These are phyloP conservation scores for Flaveria bidentis DNA, from an alignment of 129 eudicot genomes.

Conservation along the genomic window DNA sequence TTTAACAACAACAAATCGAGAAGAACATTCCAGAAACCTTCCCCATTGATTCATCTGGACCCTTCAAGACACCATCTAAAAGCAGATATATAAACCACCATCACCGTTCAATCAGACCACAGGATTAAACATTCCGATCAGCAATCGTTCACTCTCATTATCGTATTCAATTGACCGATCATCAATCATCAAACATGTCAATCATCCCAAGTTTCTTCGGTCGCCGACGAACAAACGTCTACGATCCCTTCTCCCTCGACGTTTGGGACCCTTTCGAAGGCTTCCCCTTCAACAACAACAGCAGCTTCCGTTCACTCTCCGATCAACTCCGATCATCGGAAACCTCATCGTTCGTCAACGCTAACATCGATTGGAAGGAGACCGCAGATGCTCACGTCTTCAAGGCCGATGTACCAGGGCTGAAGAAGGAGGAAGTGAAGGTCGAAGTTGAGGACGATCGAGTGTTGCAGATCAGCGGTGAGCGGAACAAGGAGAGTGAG, in stretches of 20 bases:
- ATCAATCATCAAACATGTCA: slow-evolving; percentile 17
- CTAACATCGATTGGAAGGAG: slow-evolving; percentile 37
- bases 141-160: not conserved
- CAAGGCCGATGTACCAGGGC: slow-evolving; percentile 34
- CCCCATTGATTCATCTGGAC: slow-evolving; percentile 25
- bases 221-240: slow-evolving; percentile 33
- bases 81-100: slow-evolving; percentile 14
- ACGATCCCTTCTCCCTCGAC: slow-evolving; percentile 36
- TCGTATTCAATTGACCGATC: not conserved
- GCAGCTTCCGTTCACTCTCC: slow-evolving; percentile 13
- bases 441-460: slow-evolving; percentile 33
- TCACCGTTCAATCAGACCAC: not conserved
- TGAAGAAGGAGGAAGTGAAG: slow-evolving; percentile 41
- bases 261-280: slow-evolving; percentile 35
- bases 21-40: slow-evolving; percentile 15
- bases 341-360: slow-evolving; percentile 2
- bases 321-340: slow-evolving; percentile 5
- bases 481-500: slow-evolving; percentile 30
- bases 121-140: slow-evolving; percentile 15
- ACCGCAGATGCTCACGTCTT: slow-evolving; percentile 28
- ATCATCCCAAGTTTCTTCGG: slow-evolving; percentile 37
- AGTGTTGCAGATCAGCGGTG: slow-evolving; percentile 36
- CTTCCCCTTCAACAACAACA: slow-evolving; percentile 17
- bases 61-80: slow-evolving; percentile 15
- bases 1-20: not conserved